phyloP scores from a whole-genome alignment of 2,329 filamentous ascomycete species.

The Teratosphaeriaceae sp. region DNA sequence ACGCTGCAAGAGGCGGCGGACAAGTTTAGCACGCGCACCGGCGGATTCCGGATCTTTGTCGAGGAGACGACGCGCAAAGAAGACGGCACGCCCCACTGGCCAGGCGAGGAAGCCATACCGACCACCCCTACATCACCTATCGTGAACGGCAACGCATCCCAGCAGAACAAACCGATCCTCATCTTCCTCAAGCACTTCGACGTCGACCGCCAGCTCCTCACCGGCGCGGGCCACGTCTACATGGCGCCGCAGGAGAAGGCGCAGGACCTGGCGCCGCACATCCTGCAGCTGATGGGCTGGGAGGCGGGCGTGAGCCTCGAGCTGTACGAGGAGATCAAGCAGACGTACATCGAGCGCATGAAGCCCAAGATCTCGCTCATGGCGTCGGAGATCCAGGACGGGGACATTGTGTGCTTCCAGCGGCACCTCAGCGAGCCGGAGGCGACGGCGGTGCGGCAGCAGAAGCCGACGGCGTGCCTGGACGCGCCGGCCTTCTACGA shows the following conservation, averaged over 20 bases:
- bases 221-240: constrained; percentile 76
- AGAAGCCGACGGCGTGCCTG: constrained; percentile 22
- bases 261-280: constrained; percentile 70
- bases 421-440: constrained; percentile 45
- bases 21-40: constrained; percentile 62
- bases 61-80: constrained; percentile 66
- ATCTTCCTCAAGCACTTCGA: constrained; percentile 94
- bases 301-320: constrained; percentile 60
- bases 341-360: constrained; percentile 91
- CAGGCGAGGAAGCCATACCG: constrained; percentile 54
- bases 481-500: constrained; percentile 64
- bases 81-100: constrained; percentile 68
- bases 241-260: constrained; percentile 84
- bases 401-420: constrained; percentile 95
- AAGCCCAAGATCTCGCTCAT: constrained; percentile 86
- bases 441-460: constrained; percentile 18
- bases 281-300: constrained; percentile 82
- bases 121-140: constrained; percentile 38
- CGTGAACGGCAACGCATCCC: constrained; percentile 36
- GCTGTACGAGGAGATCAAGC: constrained; percentile 96
- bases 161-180: constrained; percentile 56
- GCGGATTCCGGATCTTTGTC: constrained; percentile 73
- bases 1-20: constrained; percentile 58
- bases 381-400: constrained; percentile 90
- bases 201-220: constrained; percentile 63